Base-by-base conservation (phyloP, 805 yeast genomes). In the Ogataea trehaloabstinens region DNA sequence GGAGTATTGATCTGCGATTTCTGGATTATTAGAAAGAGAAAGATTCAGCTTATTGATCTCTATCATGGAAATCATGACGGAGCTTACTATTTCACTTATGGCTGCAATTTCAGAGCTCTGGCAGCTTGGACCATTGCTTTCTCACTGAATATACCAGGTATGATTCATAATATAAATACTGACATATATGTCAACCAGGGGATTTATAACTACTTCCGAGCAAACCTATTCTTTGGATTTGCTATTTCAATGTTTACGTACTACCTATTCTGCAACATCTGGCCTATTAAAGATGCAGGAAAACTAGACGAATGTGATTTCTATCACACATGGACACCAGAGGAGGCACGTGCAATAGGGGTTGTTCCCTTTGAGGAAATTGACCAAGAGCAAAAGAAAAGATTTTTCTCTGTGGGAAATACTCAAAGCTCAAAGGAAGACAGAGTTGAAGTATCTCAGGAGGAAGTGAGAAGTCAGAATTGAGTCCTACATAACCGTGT, bases 1-100 rank as follows among this genome's bases (percentile, higher is more conserved):
- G 93, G 90, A 44, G 82, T 82, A 21, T 68, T 78, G 27, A 64
- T 70, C 32, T 67, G 77, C 24, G 88, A 82, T 56, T 83, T 79
- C 61, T 68, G 61, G 53, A 71, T 79, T 52, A 77, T 85, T 19
- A 73, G 89, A 61, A 74, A 84, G 18, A 21, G 38, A 10, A 37
- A 41, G n/a, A 10, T 34, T 15, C 12, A 71, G 39, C 60, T 84
- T 22, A 68, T 68, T 35, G 87, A 82, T 51, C 65, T 85, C 48
- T 85, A 81, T 61, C 50, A 73, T 12, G 55, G 50, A 12, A 40
- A 51, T 16, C 38, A 55, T 4, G 43, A 52, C 13, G 38, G 45
- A 15, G 40, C 41, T 24, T 74, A 70, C 50, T 70, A 66, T 60
- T 72, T 21, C 22, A 31, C 27, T 10, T 31, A 31, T 13, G 79